phyloP scores from a whole-genome alignment of 1,284 basidiomycete genomes.

The Sporisorium iseilematis-ciliati region DNA sequence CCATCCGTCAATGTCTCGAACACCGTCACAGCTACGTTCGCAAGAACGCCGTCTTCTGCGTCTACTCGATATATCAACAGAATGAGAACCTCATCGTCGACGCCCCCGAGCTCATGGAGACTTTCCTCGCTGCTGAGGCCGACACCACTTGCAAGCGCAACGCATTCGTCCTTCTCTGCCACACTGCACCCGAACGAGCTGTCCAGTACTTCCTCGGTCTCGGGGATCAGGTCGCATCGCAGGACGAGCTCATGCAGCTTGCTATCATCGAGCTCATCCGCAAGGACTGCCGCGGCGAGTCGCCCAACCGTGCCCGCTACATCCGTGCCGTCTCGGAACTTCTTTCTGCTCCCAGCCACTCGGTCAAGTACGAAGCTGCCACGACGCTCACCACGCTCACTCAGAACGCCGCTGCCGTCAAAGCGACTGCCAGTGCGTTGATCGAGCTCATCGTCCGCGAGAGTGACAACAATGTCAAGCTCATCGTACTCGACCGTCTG shows the following conservation, averaged over 20 bases:
- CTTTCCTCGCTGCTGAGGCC: slow-evolving; percentile 89
- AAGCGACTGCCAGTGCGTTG: slow-evolving; percentile 90
- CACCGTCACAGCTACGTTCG: slow-evolving; percentile 98
- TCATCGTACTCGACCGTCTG: slow-evolving; percentile 95
- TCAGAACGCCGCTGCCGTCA: slow-evolving; percentile 94
- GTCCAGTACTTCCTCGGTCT: slow-evolving; percentile 90
- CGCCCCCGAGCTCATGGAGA: slow-evolving; percentile 94
- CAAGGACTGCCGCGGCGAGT: slow-evolving; percentile 87
- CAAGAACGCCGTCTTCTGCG: slow-evolving; percentile 97
- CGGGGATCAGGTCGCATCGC: slow-evolving; percentile 83
- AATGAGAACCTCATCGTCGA: slow-evolving; percentile 92
- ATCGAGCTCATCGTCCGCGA: slow-evolving; percentile 93
- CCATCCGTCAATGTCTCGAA: slow-evolving; percentile 92
- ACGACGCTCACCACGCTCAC: slow-evolving; percentile 94
- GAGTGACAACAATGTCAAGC: slow-evolving; percentile 98
- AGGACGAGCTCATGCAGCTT: slow-evolving; percentile 97
- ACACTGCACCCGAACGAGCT: slow-evolving; percentile 88
- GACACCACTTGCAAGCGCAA: slow-evolving; percentile 98
- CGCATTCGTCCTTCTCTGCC: slow-evolving; percentile 92
- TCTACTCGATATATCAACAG: slow-evolving; percentile 89
- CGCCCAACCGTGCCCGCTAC: slow-evolving; percentile 76
- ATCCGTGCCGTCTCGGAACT: slow-evolving; percentile 95
- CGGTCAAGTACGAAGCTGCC: slow-evolving; percentile 98
- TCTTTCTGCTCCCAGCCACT: slow-evolving; percentile 89
- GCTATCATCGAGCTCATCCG: slow-evolving; percentile 94